These are phyloP conservation scores for Coelastrella sp. DNA, from an alignment of 139 green algal species.

Conservation along the genomic window DNA sequence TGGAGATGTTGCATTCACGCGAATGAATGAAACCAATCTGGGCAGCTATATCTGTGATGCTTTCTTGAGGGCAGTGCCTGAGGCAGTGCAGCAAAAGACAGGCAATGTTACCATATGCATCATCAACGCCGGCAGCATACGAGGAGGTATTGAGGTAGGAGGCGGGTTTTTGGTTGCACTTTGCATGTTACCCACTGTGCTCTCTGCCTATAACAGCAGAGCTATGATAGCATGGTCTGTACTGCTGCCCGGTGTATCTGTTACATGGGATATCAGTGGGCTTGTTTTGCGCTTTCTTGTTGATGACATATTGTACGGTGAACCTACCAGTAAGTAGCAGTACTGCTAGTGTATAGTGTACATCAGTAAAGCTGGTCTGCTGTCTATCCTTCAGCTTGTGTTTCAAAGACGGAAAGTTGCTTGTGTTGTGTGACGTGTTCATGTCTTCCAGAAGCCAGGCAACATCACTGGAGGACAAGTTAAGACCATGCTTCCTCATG, in stretches of 20 bases:
- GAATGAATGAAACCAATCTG: slow-evolving; percentile 30
- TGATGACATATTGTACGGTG: no score
- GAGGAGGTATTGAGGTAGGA: neutral
- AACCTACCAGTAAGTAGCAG: no score
- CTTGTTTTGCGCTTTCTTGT: no score
- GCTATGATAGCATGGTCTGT: no score
- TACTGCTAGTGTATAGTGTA: no score
- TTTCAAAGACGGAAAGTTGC: neutral
- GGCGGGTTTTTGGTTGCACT: no score
- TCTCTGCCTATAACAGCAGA: no score
- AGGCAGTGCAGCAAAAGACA: neutral
- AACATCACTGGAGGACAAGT: slow-evolving; percentile 25
- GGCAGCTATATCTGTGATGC: slow-evolving; percentile 36
- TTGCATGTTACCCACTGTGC: no score
- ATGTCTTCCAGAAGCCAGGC: neutral
- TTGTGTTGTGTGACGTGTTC: neutral
- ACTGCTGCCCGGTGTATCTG: no score
- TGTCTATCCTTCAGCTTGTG: no score
- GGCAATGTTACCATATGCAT: slow-evolving; percentile 30
- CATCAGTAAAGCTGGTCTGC: no score
- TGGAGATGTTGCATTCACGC: neutral
- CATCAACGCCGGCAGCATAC: neutral
- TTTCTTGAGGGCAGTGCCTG: slow-evolving; percentile 15
- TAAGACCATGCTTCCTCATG: slow-evolving; percentile 23
- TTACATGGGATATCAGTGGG: no score